Evolutionary conservation across 2,329 filamentous ascomycete species (phyloP), one percentile per base, ranked within the genome.

Genomic region (Reticulascus tulasneorum): DNA sequence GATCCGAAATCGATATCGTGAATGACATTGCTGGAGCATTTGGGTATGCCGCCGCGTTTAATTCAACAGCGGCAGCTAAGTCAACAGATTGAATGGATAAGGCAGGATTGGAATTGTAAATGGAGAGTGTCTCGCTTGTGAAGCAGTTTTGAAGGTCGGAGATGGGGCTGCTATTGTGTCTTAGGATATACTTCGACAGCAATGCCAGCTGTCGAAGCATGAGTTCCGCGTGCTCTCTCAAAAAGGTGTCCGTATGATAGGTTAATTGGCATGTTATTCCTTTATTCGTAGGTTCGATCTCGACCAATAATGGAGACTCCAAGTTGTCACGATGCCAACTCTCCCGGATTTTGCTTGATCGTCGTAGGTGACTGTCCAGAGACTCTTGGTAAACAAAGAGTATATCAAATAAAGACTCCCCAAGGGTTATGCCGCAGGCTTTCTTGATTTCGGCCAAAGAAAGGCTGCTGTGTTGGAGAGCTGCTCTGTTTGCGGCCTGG

Each of bases 371-470:
- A 48, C 49, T 63, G 52, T 65, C 60, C 2, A 84, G 64, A 1
- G 82, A 84, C 52, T 94, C 83, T 49, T 96, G 90, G 69, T 90
- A 96, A 0, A 90, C 81, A 49, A 94, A 82, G 0, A 95, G 64
- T 1, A 82, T 73, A 47, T 94, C 86, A 47, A 91, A 95, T 0
- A 94, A 59, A 2, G 62, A 60, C 24, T 77, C 69, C 1, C 71
- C 66, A 1, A 77, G 67, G 19, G 69, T 61, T 1, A 83, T 42
- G 0, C 71, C 73, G 4, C 72, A 75, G 2, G 73, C 59, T 46
- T 74, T 77, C 50, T 79, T 82, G 46, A 95, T 86, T 3, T 88
- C 78, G 1, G 76, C 64, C 3, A 94, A 67, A 0, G 86, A 71
- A 6, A 89, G 51, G 2, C 66, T 64, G 16, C 74, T 75, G 53